Conservation (phyloP, 73 alveolate species). For the Symbiodinium pilosum region DNA sequence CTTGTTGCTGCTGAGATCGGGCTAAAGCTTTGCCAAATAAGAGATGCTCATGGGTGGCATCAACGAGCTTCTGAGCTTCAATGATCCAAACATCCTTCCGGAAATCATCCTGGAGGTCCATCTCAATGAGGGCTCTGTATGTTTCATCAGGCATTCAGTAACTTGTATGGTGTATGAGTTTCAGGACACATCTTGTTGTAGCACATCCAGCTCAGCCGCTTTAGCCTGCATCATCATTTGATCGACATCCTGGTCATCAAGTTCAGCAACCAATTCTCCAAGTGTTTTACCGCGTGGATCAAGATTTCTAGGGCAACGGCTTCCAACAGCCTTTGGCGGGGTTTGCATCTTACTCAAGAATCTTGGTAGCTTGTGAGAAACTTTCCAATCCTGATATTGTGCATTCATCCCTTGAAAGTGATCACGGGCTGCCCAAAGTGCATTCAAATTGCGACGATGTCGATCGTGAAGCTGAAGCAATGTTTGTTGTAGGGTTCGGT, state of each 20-base stretch:
- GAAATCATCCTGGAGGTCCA: conserved; percentile 19
- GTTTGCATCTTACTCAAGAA: not conserved
- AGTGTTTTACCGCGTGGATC: not conserved
- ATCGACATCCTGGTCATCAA: not conserved
- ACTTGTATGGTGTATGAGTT: not conserved
- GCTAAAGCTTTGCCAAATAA: not conserved
- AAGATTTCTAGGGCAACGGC: not conserved
- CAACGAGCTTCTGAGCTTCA: conserved; percentile 3
- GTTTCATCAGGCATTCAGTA: not conserved
- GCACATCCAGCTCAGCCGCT: not conserved
- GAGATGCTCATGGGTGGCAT: conserved; percentile 22
- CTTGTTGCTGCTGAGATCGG: not conserved
- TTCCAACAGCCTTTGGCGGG: not conserved
- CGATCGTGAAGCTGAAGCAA: not conserved
- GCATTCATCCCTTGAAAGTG: not conserved
- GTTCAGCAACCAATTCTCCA: not conserved
- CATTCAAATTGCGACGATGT: not conserved
- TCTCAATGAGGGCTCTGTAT: not conserved
- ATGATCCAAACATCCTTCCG: not conserved
- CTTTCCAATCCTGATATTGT: not conserved
- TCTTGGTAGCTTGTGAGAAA: not conserved
- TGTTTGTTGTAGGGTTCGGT: not conserved
- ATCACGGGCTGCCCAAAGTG: conserved; percentile 10
- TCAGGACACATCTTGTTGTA: not conserved
- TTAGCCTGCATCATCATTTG: not conserved